phyloP scores from a whole-genome alignment of 192 early-diverging fungal genomes.

The Ambispora gerdemannii region DNA sequence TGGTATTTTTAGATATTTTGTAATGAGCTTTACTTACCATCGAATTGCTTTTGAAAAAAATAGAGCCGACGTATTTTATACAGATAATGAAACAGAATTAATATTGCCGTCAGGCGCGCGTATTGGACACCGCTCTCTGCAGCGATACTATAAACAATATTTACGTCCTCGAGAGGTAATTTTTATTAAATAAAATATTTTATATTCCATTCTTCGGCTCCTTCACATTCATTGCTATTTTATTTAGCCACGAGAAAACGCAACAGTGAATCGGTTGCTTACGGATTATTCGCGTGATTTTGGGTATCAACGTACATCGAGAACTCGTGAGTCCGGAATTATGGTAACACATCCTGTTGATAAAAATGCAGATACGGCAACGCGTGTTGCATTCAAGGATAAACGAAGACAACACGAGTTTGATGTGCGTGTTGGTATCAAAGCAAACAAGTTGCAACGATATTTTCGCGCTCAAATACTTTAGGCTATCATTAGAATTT shows the following conservation, averaged over 20 bases:
- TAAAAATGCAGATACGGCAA: too few relatives aligned
- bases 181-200: not conserved
- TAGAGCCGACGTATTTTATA: conserved; percentile 44
- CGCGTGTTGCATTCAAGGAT: not conserved
- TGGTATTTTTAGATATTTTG: not conserved
- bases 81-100: conserved; percentile 81
- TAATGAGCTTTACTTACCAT: not conserved
- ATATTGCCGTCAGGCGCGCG: conserved; percentile 80
- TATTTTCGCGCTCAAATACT: conserved; percentile 84
- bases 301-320: conserved; percentile 42
- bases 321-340: conserved; percentile 42
- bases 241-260: not conserved
- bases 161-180: conserved; percentile 62
- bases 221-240: conserved; percentile 15
- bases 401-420: conserved; percentile 47
- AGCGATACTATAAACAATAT: conserved; percentile 83
- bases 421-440: conserved; percentile 63
- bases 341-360: conserved; percentile 38
- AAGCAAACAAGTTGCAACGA: conserved; percentile 82
- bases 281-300: conserved; percentile 62
- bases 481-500: too few relatives aligned
- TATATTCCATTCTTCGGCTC: conserved; percentile 13
- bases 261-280: conserved; percentile 65
- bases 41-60: conserved; percentile 30
- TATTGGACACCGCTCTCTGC: conserved; percentile 77